Conservation (phyloP, 2,329 filamentous ascomycete genomes). For the Cladosporium cucumerinum region DNA sequence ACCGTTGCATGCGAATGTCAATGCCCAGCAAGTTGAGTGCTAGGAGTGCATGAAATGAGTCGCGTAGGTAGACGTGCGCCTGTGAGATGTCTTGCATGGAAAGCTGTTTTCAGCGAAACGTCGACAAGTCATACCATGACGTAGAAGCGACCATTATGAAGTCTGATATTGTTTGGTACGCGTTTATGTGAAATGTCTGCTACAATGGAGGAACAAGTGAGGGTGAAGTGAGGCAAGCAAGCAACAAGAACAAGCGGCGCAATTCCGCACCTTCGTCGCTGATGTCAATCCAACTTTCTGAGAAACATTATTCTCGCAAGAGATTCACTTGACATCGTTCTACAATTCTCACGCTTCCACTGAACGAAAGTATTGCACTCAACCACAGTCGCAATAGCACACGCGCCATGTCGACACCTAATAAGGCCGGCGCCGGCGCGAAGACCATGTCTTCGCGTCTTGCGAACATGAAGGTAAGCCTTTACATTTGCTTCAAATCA, state of each 20-base stretch:
- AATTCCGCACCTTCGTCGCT: not conserved
- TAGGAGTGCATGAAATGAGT: not conserved
- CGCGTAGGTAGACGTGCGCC: not conserved
- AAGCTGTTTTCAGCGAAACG: not conserved
- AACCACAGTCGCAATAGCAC: not conserved
- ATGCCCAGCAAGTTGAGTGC: not conserved
- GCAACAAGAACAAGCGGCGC: not conserved
- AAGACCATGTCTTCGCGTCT: constrained; percentile 82
- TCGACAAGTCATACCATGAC: not conserved
- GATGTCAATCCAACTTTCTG: constrained; percentile 6
- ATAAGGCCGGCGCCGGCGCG: constrained; percentile 51
- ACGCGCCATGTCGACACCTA: constrained; percentile 32
- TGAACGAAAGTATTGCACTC: not conserved
- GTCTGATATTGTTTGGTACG: not conserved
- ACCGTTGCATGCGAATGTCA: not conserved
- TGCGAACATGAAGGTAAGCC: constrained; percentile 76
- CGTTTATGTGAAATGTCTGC: not conserved
- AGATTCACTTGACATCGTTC: not conserved
- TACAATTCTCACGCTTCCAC: not conserved
- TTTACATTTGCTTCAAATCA: not conserved
- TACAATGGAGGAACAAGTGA: not conserved
- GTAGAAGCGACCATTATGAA: not conserved
- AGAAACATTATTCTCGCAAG: constrained; percentile 1
- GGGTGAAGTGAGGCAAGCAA: not conserved
- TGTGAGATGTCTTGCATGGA: not conserved